Base-by-base conservation (phyloP, 768 basidiomycete genomes). In the Suillus discolor region DNA sequence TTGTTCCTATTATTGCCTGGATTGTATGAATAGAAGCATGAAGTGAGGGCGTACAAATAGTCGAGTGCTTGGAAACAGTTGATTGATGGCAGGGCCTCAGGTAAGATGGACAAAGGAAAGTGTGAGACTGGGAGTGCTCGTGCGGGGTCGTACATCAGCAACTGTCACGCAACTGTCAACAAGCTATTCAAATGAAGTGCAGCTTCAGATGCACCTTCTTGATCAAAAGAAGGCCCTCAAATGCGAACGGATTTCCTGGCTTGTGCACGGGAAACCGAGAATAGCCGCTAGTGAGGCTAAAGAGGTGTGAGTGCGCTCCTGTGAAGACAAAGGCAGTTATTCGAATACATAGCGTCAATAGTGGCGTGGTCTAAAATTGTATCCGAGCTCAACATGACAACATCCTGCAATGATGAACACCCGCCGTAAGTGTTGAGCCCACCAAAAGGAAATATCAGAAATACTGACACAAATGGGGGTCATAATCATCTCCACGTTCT, bases 41-140 rank as follows among this genome's bases (percentile, higher is more conserved):
- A 11, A 15, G 16, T 0, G 11, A 36, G 49, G 9, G 72, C 85
- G 41, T 71, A 93, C 92, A 93, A 96, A 73, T 96, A 97, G 73
- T 97, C 95, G 54, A 98, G 78, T 0, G 95, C 95, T 74, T 98
- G 94, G 81, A 97, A 94, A 71, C 93, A 97, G 72, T 94, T 96
- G 73, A 97, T 96, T 9, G 86, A 84, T 0, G 94, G 93, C 38
- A 81, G 81, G 4, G 96, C 96, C 77, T 99, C 97, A 0, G 97
- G 97, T 16, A 99, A 77, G 34, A 97, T 90, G 0, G 92, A 89
- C 0, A 99, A 82, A 2, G 83, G 79, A 74, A 98, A 94, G 45
- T 86, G 78, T 0, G 89, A 88, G 7, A 96, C 89, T 6, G 91
- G 89, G 42, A 89, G 83, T 2, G 80, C 85, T 74, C 90, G 83